Percentiles rank a stretch among this genome's conserved stretches.
Evolutionary conservation across 192 early-diverging fungal genomes (phyloP).

Genomic region (Diversispora eburnea): DNA sequence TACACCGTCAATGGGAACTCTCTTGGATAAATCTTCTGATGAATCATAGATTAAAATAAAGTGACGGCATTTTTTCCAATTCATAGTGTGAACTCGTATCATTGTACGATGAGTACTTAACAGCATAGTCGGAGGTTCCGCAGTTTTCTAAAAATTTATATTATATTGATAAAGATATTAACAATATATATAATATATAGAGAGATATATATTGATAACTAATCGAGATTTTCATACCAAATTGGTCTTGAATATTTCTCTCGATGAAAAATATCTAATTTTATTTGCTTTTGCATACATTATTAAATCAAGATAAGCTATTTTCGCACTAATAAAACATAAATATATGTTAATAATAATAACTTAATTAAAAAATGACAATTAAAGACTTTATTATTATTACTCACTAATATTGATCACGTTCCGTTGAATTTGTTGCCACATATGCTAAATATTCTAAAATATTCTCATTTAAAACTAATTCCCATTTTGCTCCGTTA

Average conservation of each 20-base stretch:
- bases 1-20: background rate
- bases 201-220: background rate
- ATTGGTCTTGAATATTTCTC: background rate
- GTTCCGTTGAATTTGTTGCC: no score
- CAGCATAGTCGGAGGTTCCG: background rate
- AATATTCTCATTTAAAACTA: no score
- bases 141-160: background rate
- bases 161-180: background rate
- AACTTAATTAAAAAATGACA: no score
- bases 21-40: background rate
- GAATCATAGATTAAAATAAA: background rate
- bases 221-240: background rate
- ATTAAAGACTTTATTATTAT: no score
- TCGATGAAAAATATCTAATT: background rate
- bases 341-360: no score
- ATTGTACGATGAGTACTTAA: background rate
- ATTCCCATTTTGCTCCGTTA: no score
- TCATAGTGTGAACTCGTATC: background rate
- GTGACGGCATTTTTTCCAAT: background rate
- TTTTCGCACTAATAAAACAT: background rate
- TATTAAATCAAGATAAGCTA: background rate
- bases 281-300: background rate
- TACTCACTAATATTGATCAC: no score
- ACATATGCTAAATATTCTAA: no score
- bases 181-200: background rate